Evolutionary conservation across 192 early-diverging fungal genomes (phyloP).

Genomic region (Rhizophagus clarus): DNA sequence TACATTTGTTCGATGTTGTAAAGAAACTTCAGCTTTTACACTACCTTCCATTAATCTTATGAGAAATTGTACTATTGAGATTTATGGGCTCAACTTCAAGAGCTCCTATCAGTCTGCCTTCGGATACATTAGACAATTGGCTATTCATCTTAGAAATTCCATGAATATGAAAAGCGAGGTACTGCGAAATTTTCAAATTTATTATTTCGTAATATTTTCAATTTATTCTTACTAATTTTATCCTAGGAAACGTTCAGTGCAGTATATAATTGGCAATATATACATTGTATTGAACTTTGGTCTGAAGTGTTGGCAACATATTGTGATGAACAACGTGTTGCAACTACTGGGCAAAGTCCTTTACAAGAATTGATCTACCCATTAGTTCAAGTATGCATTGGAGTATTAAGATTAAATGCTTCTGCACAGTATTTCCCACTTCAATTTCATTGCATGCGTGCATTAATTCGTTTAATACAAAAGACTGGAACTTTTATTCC

Average conservation of each 20-base stretch:
- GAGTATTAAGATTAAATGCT: conserved; percentile 80
- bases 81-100: conserved; percentile 76
- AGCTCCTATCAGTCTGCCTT: conserved; percentile 93
- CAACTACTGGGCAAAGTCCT: conserved; percentile 54
- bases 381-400: conserved; percentile 77
- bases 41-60: conserved; percentile 87
- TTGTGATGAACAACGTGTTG: conserved; percentile 50
- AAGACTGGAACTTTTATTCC: conserved; percentile 85
- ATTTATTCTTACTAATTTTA: background rate
- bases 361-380: conserved; percentile 86
- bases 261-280: conserved; percentile 98
- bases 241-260: conserved; percentile 76
- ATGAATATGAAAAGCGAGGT: conserved; percentile 79
- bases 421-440: conserved; percentile 91
- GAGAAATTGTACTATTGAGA: conserved; percentile 89
- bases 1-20: conserved; percentile 77
- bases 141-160: conserved; percentile 87
- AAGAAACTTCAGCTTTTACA: conserved; percentile 78
- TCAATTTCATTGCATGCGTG: conserved; percentile 81
- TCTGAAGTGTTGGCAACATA: conserved; percentile 79
- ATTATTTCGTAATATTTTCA: background rate
- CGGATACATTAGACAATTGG: conserved; percentile 90
- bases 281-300: conserved; percentile 93
- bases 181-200: background rate
- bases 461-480: conserved; percentile 70